Evolutionary conservation across 208 protist genomes (phyloP).

Genomic region (Angomonas deanei): DNA sequence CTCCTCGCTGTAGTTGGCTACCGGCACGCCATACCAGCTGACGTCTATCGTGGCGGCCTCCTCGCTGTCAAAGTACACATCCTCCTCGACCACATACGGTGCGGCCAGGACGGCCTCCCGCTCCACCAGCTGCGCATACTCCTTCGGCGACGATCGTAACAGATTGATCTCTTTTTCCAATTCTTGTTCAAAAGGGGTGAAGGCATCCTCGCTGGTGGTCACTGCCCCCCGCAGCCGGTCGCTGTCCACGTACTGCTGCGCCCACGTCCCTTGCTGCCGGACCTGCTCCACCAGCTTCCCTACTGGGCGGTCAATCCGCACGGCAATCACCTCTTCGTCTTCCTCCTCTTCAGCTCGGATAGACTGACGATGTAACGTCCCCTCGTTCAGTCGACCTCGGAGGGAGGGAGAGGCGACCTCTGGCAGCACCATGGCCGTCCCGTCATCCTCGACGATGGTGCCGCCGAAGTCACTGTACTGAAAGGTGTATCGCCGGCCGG

Average conservation of each 20-base stretch:
- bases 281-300: conserved; percentile 17
- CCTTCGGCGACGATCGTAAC: conserved; percentile 47
- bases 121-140: conserved; percentile 55
- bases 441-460: too few species aligned
- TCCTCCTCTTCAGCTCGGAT: not conserved
- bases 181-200: conserved; percentile 49
- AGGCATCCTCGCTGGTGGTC: conserved; percentile 42
- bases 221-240: conserved; percentile 39
- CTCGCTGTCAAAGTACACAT: conserved; percentile 36
- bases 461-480: not conserved
- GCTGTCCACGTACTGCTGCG: conserved; percentile 26
- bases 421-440: not conserved
- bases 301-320: not conserved
- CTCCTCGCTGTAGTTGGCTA: not conserved
- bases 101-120: conserved; percentile 51
- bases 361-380: conserved; percentile 21
- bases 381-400: conserved; percentile 29
- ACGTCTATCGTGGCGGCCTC: conserved; percentile 12
- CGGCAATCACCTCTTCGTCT: not conserved
- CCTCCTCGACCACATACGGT: conserved; percentile 55
- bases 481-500: not conserved
- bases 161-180: conserved; percentile 70
- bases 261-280: conserved; percentile 18
- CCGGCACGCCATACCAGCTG: not conserved
- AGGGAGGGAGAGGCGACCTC: conserved; percentile 7